Percentiles rank a stretch among this genome's conserved stretches.
Conservation (phyloP, 1,139 yeast genomes). For the Saccharomycopsis phalli region DNA sequence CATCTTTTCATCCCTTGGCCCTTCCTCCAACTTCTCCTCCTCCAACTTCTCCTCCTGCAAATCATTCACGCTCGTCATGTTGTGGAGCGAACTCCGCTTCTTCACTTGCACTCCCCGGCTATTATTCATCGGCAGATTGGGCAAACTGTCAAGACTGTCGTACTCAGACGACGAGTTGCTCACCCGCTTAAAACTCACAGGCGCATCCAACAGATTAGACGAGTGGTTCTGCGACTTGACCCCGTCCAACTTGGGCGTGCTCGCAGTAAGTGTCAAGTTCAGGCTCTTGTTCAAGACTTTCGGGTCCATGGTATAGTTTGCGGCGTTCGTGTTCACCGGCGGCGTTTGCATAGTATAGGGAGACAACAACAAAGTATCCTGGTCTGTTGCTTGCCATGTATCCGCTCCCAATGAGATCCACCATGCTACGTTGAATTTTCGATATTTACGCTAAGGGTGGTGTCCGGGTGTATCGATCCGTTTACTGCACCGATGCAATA, state of each 20-base stretch:
- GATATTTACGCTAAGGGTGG: no score
- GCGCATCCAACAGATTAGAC: constrained; percentile 26
- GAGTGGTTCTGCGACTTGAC: constrained; percentile 5
- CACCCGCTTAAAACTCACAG: constrained; percentile 32
- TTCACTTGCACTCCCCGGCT: constrained; percentile 13
- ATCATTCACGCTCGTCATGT: constrained; percentile 19
- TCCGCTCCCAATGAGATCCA: no score
- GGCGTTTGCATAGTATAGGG: background rate
- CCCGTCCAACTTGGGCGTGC: constrained; percentile 13
- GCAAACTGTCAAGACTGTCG: constrained; percentile 15
- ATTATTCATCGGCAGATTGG: constrained; percentile 19
- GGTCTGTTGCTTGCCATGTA: no score
- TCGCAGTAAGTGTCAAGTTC: constrained; percentile 11
- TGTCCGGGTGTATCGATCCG: no score
- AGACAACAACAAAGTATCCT: no score
- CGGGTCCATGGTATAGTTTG: constrained; percentile 19
- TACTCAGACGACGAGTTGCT: constrained; percentile 27
- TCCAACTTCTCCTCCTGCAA: constrained; percentile 12
- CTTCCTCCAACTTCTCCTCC: background rate
- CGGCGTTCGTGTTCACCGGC: background rate
- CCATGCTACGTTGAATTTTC: no score
- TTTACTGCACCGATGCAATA: no score
- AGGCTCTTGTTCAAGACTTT: constrained; percentile 12
- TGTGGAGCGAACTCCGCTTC: constrained; percentile 20
- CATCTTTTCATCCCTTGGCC: background rate